Evolutionary conservation across 1,284 basidiomycete genomes (phyloP).

Genomic region (Naganishia sp.): DNA sequence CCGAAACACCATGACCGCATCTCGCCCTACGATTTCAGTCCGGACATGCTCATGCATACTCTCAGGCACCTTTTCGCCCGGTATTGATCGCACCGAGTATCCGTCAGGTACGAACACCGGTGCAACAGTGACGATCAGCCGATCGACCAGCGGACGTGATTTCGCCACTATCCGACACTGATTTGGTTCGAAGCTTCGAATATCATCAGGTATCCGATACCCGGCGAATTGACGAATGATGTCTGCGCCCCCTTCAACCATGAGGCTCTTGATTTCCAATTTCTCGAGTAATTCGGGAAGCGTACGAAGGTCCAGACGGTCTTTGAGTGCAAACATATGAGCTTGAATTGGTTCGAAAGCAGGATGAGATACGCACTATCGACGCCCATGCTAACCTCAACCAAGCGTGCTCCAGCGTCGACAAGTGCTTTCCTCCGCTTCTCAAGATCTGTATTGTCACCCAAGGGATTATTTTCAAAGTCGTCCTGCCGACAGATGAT

Average conservation of each 20-base stretch:
- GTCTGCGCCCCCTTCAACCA: conserved; percentile 91
- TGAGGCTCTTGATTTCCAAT: conserved; percentile 69
- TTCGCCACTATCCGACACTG: background rate
- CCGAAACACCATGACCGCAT: conserved; percentile 49
- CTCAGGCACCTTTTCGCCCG: background rate
- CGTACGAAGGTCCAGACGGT: conserved; percentile 58
- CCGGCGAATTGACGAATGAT: conserved; percentile 60
- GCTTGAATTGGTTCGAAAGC: no score
- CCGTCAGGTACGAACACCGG: conserved; percentile 31
- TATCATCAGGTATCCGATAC: background rate
- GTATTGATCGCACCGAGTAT: background rate
- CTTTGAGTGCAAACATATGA: conserved; percentile 40
- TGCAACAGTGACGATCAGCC: conserved; percentile 36
- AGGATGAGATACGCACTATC: conserved; percentile 47
- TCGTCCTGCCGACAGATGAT: conserved; percentile 60
- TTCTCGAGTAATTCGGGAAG: conserved; percentile 61
- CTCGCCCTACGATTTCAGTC: conserved; percentile 51
- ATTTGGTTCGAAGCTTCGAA: no score
- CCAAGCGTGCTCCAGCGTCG: conserved; percentile 48
- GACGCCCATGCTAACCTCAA: conserved; percentile 53
- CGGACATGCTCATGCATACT: conserved; percentile 39
- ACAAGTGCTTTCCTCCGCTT: conserved; percentile 41
- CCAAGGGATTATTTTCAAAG: background rate
- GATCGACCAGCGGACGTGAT: conserved; percentile 31
- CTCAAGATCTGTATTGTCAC: conserved; percentile 35